Base-by-base conservation (phyloP, 495 filamentous ascomycete species). In the Aspergillus funiculosus region DNA sequence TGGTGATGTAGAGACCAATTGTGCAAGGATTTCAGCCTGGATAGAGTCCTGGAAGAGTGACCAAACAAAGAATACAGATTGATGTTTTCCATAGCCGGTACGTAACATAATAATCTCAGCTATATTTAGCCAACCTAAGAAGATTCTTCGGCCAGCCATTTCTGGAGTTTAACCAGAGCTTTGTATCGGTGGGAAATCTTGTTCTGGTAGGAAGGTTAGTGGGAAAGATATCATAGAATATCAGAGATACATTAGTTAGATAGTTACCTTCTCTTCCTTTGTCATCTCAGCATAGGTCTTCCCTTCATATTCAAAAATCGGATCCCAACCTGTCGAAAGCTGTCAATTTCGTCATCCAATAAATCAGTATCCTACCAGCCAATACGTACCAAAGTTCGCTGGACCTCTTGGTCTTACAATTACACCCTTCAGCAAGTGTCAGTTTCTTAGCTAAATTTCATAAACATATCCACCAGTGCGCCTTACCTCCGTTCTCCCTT, bases 281-380 rank as follows among this genome's bases (percentile, higher is more conserved):
- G 87, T 85, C 92, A 99, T 99, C 71, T 99, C 92, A 18, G 92
- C 94, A 59, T 94, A 97, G 67, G 92, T 98, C 66, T 88, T 68
- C 36, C 90, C 91, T 52, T 91, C 78, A 55, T 92, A 90, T 67
- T 99, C 92, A 55, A 99, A 99, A 37, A 94, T 85, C 0, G 94
- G 80, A 61, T 99, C 92, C 92, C 94, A 97, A 9, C 89, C 89
- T 89, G 30, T 3, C 9, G 21, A 27, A 26, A 38, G 15, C 17
- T 6, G 3, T 8, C 25, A 28, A 6, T 30, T 25, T 11, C 9
- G 25, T 21, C 7, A 14, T 5, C 4, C 13, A 7, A 22, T 3
- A 39, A n/a, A n/a, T 10, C 25, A 37, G 18, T 49, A 20, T 39
- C 18, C 31, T 34, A 18, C 21, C 39, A 15, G 13, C 6, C 17